phyloP scores from a whole-genome alignment of 805 yeast species.

The Barnettozyma pratensis region DNA sequence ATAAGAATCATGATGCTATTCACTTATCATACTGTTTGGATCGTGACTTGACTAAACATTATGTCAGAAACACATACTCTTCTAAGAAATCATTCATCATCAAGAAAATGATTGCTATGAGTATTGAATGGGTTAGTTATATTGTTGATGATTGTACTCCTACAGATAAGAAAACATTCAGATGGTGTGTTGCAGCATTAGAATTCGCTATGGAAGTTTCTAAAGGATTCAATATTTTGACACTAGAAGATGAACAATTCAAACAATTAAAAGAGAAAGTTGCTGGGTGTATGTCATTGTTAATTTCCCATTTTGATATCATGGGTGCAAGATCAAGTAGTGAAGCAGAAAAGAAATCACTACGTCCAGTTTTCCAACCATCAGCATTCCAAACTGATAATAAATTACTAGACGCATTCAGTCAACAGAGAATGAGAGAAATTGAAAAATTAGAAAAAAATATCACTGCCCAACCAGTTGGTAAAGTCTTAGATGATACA shows the following conservation, averaged over 20 bases:
- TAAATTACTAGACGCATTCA: conserved; percentile 49
- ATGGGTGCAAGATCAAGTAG: conserved; percentile 90
- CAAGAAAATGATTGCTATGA: conserved; percentile 63
- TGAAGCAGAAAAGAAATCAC: conserved; percentile 48
- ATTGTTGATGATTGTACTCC: conserved; percentile 94
- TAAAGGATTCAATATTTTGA: conserved; percentile 79
- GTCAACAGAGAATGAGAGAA: conserved; percentile 64
- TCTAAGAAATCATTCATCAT: conserved; percentile 63
- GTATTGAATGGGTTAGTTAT: conserved; percentile 89
- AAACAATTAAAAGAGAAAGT: conserved; percentile 68
- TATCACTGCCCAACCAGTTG: conserved; percentile 47
- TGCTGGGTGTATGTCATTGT: conserved; percentile 88
- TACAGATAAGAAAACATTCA: conserved; percentile 81
- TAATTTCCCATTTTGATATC: conserved; percentile 93
- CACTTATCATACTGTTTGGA: conserved; percentile 73
- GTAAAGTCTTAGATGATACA: conserved; percentile 83
- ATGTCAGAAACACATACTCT: conserved; percentile 59
- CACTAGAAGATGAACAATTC: conserved; percentile 75
- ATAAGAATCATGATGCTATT: conserved; percentile 70
- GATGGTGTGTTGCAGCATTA: conserved; percentile 94
- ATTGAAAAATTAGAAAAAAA: conserved; percentile 54
- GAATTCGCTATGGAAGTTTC: conserved; percentile 97
- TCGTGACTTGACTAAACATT: conserved; percentile 74
- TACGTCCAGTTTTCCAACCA: conserved; percentile 30
- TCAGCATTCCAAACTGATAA: conserved; percentile 50